phyloP scores from a whole-genome alignment of 2,329 filamentous ascomycete genomes.

The Trichoderma endophyticum region DNA sequence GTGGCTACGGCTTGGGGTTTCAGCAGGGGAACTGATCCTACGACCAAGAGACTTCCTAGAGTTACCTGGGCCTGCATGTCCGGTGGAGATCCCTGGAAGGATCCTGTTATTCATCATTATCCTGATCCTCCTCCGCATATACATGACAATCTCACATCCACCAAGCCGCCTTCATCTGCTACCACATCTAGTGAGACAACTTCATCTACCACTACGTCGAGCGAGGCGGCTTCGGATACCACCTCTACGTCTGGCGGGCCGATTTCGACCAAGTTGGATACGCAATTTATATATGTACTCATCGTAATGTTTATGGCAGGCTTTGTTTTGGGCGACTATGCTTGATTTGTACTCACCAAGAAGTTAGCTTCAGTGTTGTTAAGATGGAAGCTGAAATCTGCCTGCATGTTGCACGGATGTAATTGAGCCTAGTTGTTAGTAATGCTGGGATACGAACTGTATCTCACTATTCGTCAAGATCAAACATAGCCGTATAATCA shows the following conservation, averaged over 20 bases:
- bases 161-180: neutral
- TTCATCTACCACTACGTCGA: neutral
- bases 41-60: neutral
- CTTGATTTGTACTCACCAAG: too few species aligned
- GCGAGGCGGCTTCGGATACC: neutral
- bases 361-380: too few species aligned
- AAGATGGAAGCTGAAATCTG: too few species aligned
- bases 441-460: too few species aligned
- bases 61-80: neutral
- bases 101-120: neutral
- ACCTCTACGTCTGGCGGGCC: neutral
- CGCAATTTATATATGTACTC: neutral
- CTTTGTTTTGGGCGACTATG: neutral
- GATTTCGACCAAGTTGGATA: neutral
- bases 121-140: neutral
- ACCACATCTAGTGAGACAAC: neutral
- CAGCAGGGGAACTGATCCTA: neutral
- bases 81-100: neutral
- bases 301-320: neutral
- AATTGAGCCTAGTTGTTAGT: too few species aligned
- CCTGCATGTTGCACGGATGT: too few species aligned
- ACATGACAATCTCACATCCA: neutral
- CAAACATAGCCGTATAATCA: too few species aligned
- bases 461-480: too few species aligned
- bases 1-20: neutral